Conservation (phyloP, 2,329 filamentous ascomycete genomes). For the Tolypocladium capitatum region DNA sequence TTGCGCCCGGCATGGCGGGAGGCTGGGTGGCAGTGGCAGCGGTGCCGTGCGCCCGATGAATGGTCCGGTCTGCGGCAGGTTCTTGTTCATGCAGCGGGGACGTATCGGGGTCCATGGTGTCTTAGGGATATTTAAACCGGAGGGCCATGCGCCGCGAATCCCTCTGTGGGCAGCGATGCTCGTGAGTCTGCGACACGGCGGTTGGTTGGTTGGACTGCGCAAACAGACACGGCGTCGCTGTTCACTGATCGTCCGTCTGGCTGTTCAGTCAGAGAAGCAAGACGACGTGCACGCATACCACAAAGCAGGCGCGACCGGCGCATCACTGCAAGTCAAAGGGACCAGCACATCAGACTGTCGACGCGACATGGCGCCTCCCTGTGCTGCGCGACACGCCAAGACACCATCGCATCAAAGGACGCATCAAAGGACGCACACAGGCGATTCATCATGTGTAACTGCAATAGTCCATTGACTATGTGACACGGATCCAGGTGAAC, state of each 20-base stretch:
- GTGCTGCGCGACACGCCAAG: too few species aligned
- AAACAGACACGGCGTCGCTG: not conserved
- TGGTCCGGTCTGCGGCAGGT: not conserved
- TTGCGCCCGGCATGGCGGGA: not conserved
- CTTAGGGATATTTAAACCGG: not conserved
- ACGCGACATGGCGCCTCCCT: too few species aligned
- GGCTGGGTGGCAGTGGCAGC: not conserved
- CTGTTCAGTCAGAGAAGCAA: not conserved
- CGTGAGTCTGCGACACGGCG: not conserved
- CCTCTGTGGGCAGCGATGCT: not conserved
- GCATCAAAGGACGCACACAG: too few species aligned
- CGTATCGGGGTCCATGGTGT: not conserved
- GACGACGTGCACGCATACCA: not conserved
- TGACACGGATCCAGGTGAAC: not conserved
- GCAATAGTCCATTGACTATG: not conserved
- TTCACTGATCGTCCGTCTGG: not conserved
- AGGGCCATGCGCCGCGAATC: not conserved
- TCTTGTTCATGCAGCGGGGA: not conserved
- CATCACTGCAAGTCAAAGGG: not conserved
- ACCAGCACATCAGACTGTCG: not conserved
- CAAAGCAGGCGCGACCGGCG: not conserved
- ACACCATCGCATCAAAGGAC: too few species aligned
- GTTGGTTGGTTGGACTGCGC: not conserved
- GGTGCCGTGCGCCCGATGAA: not conserved
- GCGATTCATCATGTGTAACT: not conserved